A percentile compares a stretch with the other conserved stretches of the same genome.
Evolutionary conservation across 1,284 basidiomycete species (phyloP).

Genomic region (Ustilago nuda): DNA sequence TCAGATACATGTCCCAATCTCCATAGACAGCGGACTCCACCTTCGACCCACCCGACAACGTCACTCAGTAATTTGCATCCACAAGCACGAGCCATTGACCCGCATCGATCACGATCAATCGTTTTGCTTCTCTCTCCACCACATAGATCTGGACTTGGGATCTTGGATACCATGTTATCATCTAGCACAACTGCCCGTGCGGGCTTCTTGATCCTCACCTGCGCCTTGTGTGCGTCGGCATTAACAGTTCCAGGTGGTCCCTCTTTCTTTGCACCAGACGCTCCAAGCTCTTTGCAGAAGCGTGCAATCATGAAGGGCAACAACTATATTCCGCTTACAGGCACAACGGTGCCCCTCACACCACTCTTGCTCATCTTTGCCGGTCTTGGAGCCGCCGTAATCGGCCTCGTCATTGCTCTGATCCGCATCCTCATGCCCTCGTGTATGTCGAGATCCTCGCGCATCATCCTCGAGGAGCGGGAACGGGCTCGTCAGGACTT

Average conservation of each 20-base stretch:
- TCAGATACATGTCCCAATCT: constrained; percentile 7
- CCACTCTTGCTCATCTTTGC: constrained; percentile 40
- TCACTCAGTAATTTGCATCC: not conserved
- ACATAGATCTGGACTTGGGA: not conserved
- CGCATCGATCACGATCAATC: not conserved
- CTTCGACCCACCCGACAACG: not conserved
- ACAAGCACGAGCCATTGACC: not conserved
- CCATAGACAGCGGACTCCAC: not conserved
- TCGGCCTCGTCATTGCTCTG: constrained; percentile 27
- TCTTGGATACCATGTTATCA: not conserved
- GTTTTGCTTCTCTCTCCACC: not conserved
- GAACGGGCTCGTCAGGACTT: constrained; percentile 43
- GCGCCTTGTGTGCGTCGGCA: constrained; percentile 24
- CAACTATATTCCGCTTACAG: constrained; percentile 43
- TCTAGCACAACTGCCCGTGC: constrained; percentile 8
- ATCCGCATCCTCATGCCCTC: constrained; percentile 33
- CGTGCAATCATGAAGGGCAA: constrained; percentile 56
- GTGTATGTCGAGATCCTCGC: constrained; percentile 40
- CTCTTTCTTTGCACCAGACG: constrained; percentile 29
- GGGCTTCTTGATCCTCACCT: constrained; percentile 17
- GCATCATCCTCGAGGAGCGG: constrained; percentile 44
- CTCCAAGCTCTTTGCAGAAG: constrained; percentile 25
- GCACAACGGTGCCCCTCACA: constrained; percentile 42
- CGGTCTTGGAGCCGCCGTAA: constrained; percentile 27
- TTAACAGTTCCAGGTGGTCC: constrained; percentile 27